Base-by-base conservation (phyloP, 495 filamentous ascomycete species). In the Daldinia loculata region DNA sequence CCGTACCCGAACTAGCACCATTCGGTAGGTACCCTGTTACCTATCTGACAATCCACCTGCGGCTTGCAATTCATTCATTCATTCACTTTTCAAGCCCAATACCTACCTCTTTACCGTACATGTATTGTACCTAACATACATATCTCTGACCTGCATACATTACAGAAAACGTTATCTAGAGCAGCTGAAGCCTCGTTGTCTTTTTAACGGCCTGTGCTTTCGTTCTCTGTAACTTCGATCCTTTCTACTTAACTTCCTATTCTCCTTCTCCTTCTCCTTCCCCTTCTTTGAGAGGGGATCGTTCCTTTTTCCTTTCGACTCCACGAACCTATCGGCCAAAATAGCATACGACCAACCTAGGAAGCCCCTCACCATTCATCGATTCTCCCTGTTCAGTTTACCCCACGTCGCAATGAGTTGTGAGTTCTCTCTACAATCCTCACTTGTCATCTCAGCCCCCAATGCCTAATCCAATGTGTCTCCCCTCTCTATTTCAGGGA, bases 321-420 rank as follows among this genome's bases (percentile, higher is more conserved):
- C 6, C 11, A 45, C 45, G 26, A 69, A 27, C 32, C 59, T 43
- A 34, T 29, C 36, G 60, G 27, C 61, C 26, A 60, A 58, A 56
- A 30, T 15, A 51, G 17, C n/a, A 61, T 26, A 51, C 56, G 15
- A 68, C 22, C 53, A 64, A 38, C 8, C 41, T 24, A 24, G 15
- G 62, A 65, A 66, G 51, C 60, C 59, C 63, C 27, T 36, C 56
- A 55, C 26, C 27, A 34, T 64, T 55, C 55, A 57, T 63, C 55
- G 41, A 43, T 56, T 57, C 38, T 29, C 56, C 55, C 61, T 67
- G 17, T 60, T 57, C 53, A 53, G 56, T 32, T 57, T 74, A 70
- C 74, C 75, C 70, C 70, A 71, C 72, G 71, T 73, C 75, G 61
- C 73, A 38, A 78, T 78, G 76, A 78, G 76, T 67, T 78, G 76